Conservation (phyloP, 805 yeast species). For the Spathaspora passalidarum region DNA sequence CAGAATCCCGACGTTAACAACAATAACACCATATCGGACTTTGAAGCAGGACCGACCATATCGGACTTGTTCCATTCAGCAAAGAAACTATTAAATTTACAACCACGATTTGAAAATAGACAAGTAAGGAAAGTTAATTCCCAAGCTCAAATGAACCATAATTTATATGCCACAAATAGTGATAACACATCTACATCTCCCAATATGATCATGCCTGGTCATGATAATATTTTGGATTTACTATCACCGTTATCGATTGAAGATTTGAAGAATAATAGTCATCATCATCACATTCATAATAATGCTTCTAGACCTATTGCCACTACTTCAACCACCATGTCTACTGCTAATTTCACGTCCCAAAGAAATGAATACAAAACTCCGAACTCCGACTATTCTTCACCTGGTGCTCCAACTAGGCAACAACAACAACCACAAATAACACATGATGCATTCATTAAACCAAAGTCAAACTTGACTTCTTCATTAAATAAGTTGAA, state of each 20-base stretch:
- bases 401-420: not conserved
- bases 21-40: not conserved
- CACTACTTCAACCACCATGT: conserved; percentile 2
- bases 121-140: conserved; percentile 31
- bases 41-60: conserved; percentile 27
- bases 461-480: conserved; percentile 14
- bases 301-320: not conserved
- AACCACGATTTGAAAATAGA: conserved; percentile 39
- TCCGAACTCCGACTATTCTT: conserved; percentile 3
- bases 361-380: conserved; percentile 4
- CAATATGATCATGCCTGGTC: conserved; percentile 5
- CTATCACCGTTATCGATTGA: conserved; percentile 40
- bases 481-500: conserved; percentile 12
- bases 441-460: not conserved
- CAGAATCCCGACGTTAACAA: not conserved
- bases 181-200: not conserved
- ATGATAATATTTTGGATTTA: conserved; percentile 29
- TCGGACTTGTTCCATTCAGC: conserved; percentile 42
- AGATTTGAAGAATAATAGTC: conserved; percentile 28
- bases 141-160: conserved; percentile 21
- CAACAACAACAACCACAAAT: not conserved
- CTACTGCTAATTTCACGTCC: conserved; percentile 1
- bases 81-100: conserved; percentile 34
- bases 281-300: conserved; percentile 5
- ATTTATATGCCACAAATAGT: conserved; percentile 1